phyloP scores from a whole-genome alignment of 805 yeast species.

The Metschnikowia lachancei region DNA sequence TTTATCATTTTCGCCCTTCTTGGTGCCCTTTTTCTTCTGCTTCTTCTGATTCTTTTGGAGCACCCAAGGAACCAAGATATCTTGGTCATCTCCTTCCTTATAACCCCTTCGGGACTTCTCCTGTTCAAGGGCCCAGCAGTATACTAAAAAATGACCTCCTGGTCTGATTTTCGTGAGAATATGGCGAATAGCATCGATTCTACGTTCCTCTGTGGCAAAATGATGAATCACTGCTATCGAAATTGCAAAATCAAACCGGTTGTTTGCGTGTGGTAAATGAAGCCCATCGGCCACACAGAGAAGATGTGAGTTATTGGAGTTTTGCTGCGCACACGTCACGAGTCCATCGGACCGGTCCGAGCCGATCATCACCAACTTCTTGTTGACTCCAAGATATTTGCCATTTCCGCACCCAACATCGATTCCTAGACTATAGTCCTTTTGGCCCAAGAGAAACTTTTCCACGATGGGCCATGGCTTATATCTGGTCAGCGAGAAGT shows the following conservation, averaged over 20 bases:
- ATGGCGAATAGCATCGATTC: constrained; percentile 70
- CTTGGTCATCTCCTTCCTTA: constrained; percentile 88
- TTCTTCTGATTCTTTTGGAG: constrained; percentile 47
- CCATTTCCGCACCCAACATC: constrained; percentile 99
- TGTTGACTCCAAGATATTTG: constrained; percentile 75
- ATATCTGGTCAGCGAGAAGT: constrained; percentile 90
- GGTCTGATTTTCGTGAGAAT: constrained; percentile 56
- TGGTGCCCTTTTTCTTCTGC: constrained; percentile 41
- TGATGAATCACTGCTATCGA: constrained; percentile 96
- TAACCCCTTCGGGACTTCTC: constrained; percentile 85
- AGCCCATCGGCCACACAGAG: constrained; percentile 82
- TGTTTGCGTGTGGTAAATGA: constrained; percentile 38
- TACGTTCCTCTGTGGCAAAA: constrained; percentile 78
- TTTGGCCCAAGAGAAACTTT: constrained; percentile 51
- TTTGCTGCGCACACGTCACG: constrained; percentile 56
- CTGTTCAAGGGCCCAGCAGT: constrained; percentile 98
- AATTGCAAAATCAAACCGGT: constrained; percentile 76
- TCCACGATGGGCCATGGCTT: constrained; percentile 98
- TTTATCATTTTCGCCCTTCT: constrained; percentile 8
- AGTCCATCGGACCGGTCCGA: constrained; percentile 71
- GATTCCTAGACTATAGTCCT: constrained; percentile 65
- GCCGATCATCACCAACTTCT: constrained; percentile 68
- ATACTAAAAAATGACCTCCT: constrained; percentile 73
- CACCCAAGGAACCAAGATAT: constrained; percentile 96
- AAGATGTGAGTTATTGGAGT: constrained; percentile 43